Percentiles rank a stretch among this genome's conserved stretches.
Conservation (phyloP, 805 yeast species). For the Ogataea glucozyma region DNA sequence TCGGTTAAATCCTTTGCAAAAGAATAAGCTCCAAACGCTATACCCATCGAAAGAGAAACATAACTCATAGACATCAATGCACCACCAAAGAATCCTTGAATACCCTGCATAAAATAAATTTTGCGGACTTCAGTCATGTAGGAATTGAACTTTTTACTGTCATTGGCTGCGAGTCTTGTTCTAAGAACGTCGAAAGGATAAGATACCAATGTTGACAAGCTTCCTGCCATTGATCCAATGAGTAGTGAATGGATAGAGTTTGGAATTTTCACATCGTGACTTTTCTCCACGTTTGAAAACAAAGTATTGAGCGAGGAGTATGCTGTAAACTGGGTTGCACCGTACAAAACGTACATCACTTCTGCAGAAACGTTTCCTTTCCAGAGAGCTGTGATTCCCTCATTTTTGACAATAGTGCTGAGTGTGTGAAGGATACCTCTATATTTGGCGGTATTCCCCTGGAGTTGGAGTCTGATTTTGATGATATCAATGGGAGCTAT, state of each 20-base stretch:
- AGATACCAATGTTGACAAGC: conserved; percentile 66
- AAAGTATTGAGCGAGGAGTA: conserved; percentile 55
- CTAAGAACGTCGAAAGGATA: conserved; percentile 92
- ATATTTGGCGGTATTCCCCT: conserved; percentile 36
- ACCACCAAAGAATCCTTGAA: conserved; percentile 52
- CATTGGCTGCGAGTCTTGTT: conserved; percentile 79
- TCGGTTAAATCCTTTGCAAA: conserved; percentile 40
- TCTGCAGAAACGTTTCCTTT: conserved; percentile 96
- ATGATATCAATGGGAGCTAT: conserved; percentile 78
- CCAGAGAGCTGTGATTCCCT: conserved; percentile 75
- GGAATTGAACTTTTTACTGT: conserved; percentile 36
- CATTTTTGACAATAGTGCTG: conserved; percentile 49
- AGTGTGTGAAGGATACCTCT: conserved; percentile 41
- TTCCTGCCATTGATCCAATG: conserved; percentile 79
- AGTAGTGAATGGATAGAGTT: conserved; percentile 47
- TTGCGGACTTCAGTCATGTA: conserved; percentile 35
- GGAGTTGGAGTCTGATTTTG: conserved; percentile 74
- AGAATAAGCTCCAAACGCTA: conserved; percentile 73
- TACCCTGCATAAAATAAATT: conserved; percentile 39
- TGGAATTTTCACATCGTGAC: conserved; percentile 29
- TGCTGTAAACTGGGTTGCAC: conserved; percentile 79
- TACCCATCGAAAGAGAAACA: conserved; percentile 69
- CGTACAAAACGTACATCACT: conserved; percentile 78
- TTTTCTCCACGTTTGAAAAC: conserved; percentile 36
- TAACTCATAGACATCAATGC: conserved; percentile 54